These are phyloP conservation scores for Zea luxurians DNA, from an alignment of 176 grass and related monocot species.

Conservation along the genomic window DNA sequence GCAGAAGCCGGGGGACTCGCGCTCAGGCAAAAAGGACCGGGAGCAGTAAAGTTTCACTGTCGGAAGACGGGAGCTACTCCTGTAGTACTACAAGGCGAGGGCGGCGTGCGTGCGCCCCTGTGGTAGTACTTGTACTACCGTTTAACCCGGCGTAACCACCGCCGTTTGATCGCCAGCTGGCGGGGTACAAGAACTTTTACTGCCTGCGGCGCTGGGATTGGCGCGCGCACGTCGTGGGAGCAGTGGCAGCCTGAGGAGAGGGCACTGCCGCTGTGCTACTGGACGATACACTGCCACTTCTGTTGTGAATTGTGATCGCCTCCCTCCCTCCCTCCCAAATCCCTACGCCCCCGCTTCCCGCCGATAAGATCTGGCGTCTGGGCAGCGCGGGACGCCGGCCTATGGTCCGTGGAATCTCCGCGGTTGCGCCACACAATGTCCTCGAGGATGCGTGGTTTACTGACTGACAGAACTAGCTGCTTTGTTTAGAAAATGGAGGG, in stretches of 20 bases:
- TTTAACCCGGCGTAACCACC: not conserved
- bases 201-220: conserved; percentile 36
- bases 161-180: conserved; percentile 12
- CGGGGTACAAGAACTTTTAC: conserved; percentile 28
- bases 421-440: not conserved
- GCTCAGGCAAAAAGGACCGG: not conserved
- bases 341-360: not conserved
- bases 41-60: not conserved
- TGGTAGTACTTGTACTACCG: not conserved
- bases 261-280: conserved; percentile 32
- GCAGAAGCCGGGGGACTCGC: not conserved
- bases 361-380: not conserved
- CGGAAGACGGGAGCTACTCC: not conserved
- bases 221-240: not conserved
- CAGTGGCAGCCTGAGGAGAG: conserved; percentile 48
- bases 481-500: not conserved
- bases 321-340: too few species aligned
- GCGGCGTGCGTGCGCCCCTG: not conserved
- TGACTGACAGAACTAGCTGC: not conserved
- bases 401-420: not conserved
- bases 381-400: not conserved
- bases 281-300: conserved; percentile 51
- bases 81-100: not conserved
- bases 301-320: not conserved
- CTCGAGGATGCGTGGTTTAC: not conserved